Evolutionary conservation across 2,329 filamentous ascomycete genomes (phyloP).

Genomic region (Stemphylium beticola): DNA sequence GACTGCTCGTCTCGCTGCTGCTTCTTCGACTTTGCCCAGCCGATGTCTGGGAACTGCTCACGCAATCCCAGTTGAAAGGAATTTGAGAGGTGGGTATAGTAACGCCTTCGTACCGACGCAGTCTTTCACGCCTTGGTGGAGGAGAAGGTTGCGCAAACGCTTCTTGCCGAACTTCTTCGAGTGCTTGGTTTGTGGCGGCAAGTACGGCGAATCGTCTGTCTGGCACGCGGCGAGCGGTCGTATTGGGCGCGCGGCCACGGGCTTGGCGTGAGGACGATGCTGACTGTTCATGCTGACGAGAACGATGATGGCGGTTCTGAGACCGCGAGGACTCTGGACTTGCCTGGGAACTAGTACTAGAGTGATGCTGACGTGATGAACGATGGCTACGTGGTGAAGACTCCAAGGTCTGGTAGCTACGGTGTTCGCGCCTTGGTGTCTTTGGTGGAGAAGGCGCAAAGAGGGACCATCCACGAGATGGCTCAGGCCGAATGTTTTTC

Average conservation of each 20-base stretch:
- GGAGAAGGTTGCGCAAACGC: constrained; percentile 45
- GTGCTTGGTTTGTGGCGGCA: constrained; percentile 46
- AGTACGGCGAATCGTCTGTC: constrained; percentile 48
- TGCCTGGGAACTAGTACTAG: constrained; percentile 11
- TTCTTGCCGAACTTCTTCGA: constrained; percentile 45
- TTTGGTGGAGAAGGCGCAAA: constrained; percentile 42
- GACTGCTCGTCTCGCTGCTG: constrained; percentile 30
- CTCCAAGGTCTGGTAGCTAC: constrained; percentile 37
- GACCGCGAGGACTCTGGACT: constrained; percentile 28
- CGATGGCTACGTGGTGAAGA: constrained; percentile 39
- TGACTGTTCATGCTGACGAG: constrained; percentile 37
- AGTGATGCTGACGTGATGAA: constrained; percentile 34
- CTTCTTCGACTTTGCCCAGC: constrained; percentile 15
- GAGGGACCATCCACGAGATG: constrained; percentile 37
- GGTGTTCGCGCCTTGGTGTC: constrained; percentile 29
- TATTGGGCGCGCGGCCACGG: constrained; percentile 43
- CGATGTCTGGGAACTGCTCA: constrained; percentile 44
- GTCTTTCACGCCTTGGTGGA: constrained; percentile 38
- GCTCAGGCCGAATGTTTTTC: constrained; percentile 32
- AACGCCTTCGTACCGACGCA: constrained; percentile 42
- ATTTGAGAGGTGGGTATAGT: constrained; percentile 39
- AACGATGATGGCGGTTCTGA: constrained; percentile 35
- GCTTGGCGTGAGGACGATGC: constrained; percentile 30
- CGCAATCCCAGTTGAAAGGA: constrained; percentile 48
- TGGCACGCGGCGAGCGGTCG: constrained; percentile 40